phyloP scores from a whole-genome alignment of 2,329 filamentous ascomycete species.

The Hortaea werneckii region DNA sequence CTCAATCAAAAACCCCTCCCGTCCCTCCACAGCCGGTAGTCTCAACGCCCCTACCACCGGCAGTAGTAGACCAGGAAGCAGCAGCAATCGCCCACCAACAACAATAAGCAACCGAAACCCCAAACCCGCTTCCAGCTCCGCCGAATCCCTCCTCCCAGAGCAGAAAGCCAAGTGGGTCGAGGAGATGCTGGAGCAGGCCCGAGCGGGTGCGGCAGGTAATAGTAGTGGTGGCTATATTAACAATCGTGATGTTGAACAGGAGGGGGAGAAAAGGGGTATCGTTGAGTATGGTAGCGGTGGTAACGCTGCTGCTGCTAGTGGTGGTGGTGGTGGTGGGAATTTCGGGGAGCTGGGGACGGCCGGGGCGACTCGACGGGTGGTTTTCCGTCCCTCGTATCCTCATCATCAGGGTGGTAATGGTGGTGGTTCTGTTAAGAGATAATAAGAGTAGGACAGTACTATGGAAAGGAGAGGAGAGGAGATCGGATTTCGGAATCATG shows the following conservation, averaged over 20 bases:
- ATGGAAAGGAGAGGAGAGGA: no score
- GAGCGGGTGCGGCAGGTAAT: conserved; percentile 38
- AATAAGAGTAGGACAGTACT: no score
- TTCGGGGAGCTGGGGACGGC: conserved; percentile 65
- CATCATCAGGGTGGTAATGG: no score
- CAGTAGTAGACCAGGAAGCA: conserved; percentile 11
- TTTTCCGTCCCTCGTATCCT: conserved; percentile 35
- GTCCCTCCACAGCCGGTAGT: no score
- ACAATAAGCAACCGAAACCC: no score
- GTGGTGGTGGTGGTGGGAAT: conserved; percentile 18
- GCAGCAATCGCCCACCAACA: background rate
- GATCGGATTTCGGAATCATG: no score
- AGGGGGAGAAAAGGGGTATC: conserved; percentile 20
- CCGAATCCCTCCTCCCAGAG: conserved; percentile 32
- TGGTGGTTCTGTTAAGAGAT: no score
- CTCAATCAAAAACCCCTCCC: conserved; percentile 6
- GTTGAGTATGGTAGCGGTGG: no score
- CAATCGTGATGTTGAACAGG: conserved; percentile 35
- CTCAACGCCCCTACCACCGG: conserved; percentile 3
- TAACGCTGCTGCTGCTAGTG: no score
- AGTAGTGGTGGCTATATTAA: no score
- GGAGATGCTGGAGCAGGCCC: conserved; percentile 70
- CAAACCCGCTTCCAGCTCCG: no score
- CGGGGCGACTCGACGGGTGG: conserved; percentile 63
- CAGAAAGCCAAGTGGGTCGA: conserved; percentile 74